Base-by-base conservation (phyloP, 148 eudicot genomes). In the Pharnaceum exiguum region DNA sequence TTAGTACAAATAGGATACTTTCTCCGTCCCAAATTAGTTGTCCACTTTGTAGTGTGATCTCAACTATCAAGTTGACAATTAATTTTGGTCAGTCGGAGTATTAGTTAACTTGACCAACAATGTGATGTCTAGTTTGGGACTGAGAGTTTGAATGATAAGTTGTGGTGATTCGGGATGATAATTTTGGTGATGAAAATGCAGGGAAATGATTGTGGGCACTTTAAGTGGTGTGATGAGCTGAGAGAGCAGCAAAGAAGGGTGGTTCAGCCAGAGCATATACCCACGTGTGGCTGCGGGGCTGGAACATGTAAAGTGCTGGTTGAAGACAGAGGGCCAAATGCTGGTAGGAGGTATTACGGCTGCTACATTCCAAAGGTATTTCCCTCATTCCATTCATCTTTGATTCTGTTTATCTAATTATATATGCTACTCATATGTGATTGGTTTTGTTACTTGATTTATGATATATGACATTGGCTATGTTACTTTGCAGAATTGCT, bases 351-450 rank as follows among this genome's bases (percentile, higher is more conserved):
- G n/a, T 69, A 38, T 55, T 69, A 29, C 48, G 67, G 5, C 6
- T 62, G 73, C 40, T 57, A 5, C 12, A 23, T 69, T 15, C 23
- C 46, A 55, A 69, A 69, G 73, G 73, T 69, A 27, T 51, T 61
- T 43, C 4, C 37, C 21, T 10, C 11, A 6, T 8, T 12, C 5
- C 12, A 30, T 42, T 12, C 26, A 0, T 16, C 25, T 39, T n/a
- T n/a, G n/a, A n/a, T 5, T 4, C 50, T 22, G 9, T 22, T 57
- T 39, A 15, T 29, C 16, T 12, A 3, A 1, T 32, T 3, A 11
- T 18, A 1, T 27, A n/a, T n/a, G n/a, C n/a, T n/a, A n/a, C n/a
- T n/a, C n/a, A n/a, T n/a, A n/a, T n/a, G n/a, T n/a, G n/a, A n/a
- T n/a, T n/a, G n/a, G n/a, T n/a, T n/a, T n/a, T n/a, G n/a, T n/a